Evolutionary conservation across 768 basidiomycete species (phyloP), one percentile per base, ranked within the genome.

Genomic region (Psilocybe subaeruginosa): DNA sequence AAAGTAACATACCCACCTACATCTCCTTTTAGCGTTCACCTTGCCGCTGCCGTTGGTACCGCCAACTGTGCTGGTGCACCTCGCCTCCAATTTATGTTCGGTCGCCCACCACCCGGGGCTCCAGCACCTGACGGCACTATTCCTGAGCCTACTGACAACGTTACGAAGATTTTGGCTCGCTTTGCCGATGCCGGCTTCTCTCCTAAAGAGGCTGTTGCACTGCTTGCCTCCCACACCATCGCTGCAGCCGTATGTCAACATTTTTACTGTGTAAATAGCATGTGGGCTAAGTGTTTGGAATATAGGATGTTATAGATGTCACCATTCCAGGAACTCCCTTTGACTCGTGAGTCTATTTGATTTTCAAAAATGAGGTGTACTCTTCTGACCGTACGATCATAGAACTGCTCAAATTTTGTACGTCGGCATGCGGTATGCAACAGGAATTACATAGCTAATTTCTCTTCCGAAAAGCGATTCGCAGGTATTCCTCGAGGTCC

Each of bases 41-140:
- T 70, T 14, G 69, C 69, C 33, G 68, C 63, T 12, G 69, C 69
- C 8, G 71, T 76, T 52, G 71, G 71, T 23, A 65, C 69, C 48
- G 66, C 70, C 58, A 78, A 77, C 68, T 78, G 77, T 62, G 74
- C 75, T 3, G 77, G 77, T 60, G 75, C 75, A 14, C 76, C 76
- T 4, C 66, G 64, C 14, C 67, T 78, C n/a, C 56, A 70, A 30
- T 76, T 73, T 66, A 62, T 72, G 60, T 68, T 72, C 31, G 74
- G 77, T 50, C 72, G 72, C 11, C 71, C 70, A 6, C 61, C 69
- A 4, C 67, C 68, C 16, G 62, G 54, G 47, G 66, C 61, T 16
- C 60, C 70, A 14, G 70, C 70, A 8, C 66, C 70, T 54, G 68
- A 70, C 57, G 51, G 69, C 49, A 70, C 69, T 17, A 64, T 70